These are phyloP conservation scores for Avicennia marina DNA, from an alignment of 257 asterid species.

Conservation along the genomic window DNA sequence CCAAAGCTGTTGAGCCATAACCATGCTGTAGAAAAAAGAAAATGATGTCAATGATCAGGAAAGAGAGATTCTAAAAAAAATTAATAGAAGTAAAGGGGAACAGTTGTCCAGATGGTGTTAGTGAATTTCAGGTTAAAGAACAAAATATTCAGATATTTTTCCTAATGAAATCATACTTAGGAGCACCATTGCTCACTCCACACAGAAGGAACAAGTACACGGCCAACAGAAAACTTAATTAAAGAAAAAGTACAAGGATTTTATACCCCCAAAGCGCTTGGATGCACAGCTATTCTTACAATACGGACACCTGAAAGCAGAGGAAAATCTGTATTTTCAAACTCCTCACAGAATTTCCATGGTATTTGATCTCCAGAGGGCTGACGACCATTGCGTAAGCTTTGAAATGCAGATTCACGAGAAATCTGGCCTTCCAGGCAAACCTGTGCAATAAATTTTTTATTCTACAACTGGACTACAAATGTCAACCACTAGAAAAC, in stretches of 20 bases:
- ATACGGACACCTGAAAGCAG: neutral
- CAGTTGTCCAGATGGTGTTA: too few relatives aligned
- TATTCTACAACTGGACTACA: neutral
- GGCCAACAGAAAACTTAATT: neutral
- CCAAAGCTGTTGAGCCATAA: conserved; percentile 4
- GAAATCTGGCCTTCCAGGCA: conserved; percentile 8
- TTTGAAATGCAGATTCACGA: neutral
- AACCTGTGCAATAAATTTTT: neutral
- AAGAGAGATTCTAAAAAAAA: too few relatives aligned
- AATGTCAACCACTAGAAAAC: too few relatives aligned
- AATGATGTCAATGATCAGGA: neutral
- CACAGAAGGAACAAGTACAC: too few relatives aligned
- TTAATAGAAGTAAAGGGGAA: too few relatives aligned
- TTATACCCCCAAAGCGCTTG: conserved; percentile 9
- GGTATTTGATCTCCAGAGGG: neutral
- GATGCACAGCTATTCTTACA: conserved; percentile 4
- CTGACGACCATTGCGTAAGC: neutral
- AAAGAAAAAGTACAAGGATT: neutral
- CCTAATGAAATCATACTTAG: too few relatives aligned
- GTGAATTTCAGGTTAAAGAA: too few relatives aligned
- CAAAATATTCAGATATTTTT: too few relatives aligned
- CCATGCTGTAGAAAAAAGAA: neutral
- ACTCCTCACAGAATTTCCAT: neutral
- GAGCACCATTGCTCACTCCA: too few relatives aligned
- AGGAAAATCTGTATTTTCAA: neutral